A percentile compares a stretch with the other conserved stretches of the same genome.
Conservation (phyloP, 2,329 filamentous ascomycete species). For the Botryosphaeria dothidea region DNA sequence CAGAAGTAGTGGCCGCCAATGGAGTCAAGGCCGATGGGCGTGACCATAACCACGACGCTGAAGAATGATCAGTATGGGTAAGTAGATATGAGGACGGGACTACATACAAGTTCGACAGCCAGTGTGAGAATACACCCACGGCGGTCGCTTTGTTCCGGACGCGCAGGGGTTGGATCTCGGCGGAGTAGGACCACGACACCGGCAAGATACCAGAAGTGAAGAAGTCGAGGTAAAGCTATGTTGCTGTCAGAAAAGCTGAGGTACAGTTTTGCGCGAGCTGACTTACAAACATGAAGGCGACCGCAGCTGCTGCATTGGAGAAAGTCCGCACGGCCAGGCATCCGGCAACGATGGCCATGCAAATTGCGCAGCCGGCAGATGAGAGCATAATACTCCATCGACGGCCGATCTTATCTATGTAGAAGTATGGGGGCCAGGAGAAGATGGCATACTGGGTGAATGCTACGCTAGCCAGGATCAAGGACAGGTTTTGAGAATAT, state of each 20-base stretch:
- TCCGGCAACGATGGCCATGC: conserved; percentile 38
- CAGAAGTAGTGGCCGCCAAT: conserved; percentile 19
- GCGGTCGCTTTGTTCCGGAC: conserved; percentile 16
- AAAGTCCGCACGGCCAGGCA: conserved; percentile 29
- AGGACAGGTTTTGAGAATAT: conserved; percentile 29
- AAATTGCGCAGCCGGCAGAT: conserved; percentile 33
- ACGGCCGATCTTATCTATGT: conserved; percentile 33
- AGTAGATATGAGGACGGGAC: background rate
- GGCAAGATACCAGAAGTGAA: conserved; percentile 32
- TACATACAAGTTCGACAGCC: conserved; percentile 1
- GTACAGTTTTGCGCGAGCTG: background rate
- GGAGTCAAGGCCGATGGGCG: conserved; percentile 5
- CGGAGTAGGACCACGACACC: conserved; percentile 27
- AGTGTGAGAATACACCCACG: conserved; percentile 7
- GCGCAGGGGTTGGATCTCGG: conserved; percentile 13
- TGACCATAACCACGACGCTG: conserved; percentile 13
- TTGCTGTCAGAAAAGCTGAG: background rate
- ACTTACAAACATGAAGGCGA: conserved; percentile 34
- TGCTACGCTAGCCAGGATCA: conserved; percentile 32
- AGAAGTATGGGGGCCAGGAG: conserved; percentile 34
- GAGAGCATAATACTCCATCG: conserved; percentile 32
- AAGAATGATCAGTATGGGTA: no score
- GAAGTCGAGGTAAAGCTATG: conserved; percentile 24
- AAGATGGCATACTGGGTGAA: conserved; percentile 35
- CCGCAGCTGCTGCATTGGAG: conserved; percentile 31